Percentiles rank a stretch among this genome's conserved stretches.
These are phyloP conservation scores for Gamsiella multidivaricata DNA, from an alignment of 192 early-diverging fungal genomes.

Conservation along the genomic window DNA sequence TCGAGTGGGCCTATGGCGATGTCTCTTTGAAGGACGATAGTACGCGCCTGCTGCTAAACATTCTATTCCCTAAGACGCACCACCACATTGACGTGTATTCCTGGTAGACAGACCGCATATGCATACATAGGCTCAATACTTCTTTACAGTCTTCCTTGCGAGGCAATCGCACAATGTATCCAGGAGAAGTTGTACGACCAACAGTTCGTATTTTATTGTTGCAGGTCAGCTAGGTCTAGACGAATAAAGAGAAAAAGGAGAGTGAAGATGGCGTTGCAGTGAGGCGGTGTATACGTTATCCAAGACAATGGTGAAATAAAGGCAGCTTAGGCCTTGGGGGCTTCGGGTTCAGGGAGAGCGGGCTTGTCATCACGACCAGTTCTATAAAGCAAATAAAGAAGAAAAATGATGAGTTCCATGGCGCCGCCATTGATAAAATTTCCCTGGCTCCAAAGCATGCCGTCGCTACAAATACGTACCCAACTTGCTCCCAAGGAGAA, in stretches of 20 bases:
- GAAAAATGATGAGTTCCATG: neutral
- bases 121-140: neutral
- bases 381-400: constrained; percentile 15
- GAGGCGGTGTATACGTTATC: constrained; percentile 8
- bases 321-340: constrained; percentile 45
- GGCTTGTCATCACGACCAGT: constrained; percentile 56
- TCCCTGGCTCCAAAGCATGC: too few relatives aligned
- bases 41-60: constrained; percentile 18
- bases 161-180: too few relatives aligned
- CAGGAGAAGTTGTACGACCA: too few relatives aligned
- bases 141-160: neutral
- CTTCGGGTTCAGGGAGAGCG: constrained; percentile 50
- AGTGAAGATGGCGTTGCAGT: neutral
- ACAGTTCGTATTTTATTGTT: neutral
- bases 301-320: neutral
- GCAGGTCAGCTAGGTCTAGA: constrained; percentile 7
- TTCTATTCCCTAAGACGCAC: constrained; percentile 30
- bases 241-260: constrained; percentile 8
- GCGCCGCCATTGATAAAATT: too few relatives aligned
- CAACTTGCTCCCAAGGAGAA: constrained; percentile 94
- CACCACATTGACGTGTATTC: constrained; percentile 24
- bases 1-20: constrained; percentile 24
- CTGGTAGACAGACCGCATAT: constrained; percentile 16
- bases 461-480: constrained; percentile 30
- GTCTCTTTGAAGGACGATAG: constrained; percentile 3